Conservation (phyloP, 768 basidiomycete genomes). For the Guyanaporus albipodus region DNA sequence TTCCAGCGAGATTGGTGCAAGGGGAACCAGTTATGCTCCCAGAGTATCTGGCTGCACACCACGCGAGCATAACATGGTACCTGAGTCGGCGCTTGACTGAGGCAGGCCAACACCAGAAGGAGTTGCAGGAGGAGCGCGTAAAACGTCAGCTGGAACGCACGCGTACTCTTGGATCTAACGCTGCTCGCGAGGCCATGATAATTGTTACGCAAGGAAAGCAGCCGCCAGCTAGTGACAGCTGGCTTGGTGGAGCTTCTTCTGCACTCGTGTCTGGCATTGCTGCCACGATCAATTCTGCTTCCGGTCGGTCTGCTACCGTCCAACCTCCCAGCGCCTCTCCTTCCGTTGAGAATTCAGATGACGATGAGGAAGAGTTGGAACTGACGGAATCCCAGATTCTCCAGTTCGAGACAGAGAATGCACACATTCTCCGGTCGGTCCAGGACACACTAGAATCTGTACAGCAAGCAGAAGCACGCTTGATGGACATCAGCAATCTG, state of each 20-base stretch:
- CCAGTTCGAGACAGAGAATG: conserved; percentile 92
- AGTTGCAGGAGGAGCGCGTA: conserved; percentile 92
- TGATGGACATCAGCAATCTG: conserved; percentile 89
- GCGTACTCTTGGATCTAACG: conserved; percentile 78
- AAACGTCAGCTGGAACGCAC: conserved; percentile 83
- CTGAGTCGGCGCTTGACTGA: conserved; percentile 78
- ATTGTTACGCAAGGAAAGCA: conserved; percentile 28
- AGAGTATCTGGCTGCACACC: conserved; percentile 82
- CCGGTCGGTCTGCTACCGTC: conserved; percentile 29
- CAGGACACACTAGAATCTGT: conserved; percentile 87
- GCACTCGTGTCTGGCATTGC: conserved; percentile 53
- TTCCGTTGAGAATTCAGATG: conserved; percentile 43
- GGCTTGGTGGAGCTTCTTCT: conserved; percentile 59
- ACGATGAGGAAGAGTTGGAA: conserved; percentile 78
- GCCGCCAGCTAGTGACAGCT: conserved; percentile 39
- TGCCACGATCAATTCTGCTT: conserved; percentile 52
- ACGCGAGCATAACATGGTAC: conserved; percentile 89
- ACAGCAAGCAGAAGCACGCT: conserved; percentile 84
- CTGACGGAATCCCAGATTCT: conserved; percentile 85
- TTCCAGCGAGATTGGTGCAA: conserved; percentile 67
- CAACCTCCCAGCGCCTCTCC: conserved; percentile 29
- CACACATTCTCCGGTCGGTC: conserved; percentile 75
- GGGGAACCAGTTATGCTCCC: conserved; percentile 49
- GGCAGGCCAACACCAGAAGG: conserved; percentile 72
- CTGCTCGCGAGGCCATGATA: conserved; percentile 56